These are phyloP conservation scores for Durio zibethinus DNA, from an alignment of 345 rosid species.

Conservation along the genomic window DNA sequence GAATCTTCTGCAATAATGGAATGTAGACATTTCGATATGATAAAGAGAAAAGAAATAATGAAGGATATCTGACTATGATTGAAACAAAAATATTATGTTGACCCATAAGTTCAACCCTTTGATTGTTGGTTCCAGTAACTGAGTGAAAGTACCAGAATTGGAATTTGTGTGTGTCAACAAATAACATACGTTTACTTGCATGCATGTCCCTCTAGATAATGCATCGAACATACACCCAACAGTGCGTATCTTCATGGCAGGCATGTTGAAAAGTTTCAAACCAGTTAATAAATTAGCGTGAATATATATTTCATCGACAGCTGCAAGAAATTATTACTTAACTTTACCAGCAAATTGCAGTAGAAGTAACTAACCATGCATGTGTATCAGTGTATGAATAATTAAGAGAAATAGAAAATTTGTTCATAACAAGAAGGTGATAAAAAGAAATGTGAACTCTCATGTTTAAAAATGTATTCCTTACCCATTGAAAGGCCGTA, in stretches of 20 bases:
- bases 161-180: background rate
- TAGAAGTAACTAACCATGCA: too few relatives aligned
- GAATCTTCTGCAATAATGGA: background rate
- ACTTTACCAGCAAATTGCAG: background rate
- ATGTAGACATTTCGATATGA: background rate
- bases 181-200: background rate
- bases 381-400: background rate
- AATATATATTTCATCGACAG: background rate
- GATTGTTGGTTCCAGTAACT: background rate
- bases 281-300: background rate
- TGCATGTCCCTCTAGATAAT: background rate
- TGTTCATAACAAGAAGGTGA: background rate
- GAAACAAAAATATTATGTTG: background rate
- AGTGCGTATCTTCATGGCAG: background rate
- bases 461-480: conserved; percentile 11
- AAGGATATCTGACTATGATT: background rate
- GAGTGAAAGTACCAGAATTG: background rate
- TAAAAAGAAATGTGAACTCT: background rate
- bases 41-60: background rate
- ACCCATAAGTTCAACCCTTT: background rate
- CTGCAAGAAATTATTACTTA: background rate
- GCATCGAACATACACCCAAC: background rate
- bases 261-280: background rate
- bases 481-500: conserved; percentile 88
- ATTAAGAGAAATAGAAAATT: background rate